Evolutionary conservation across 2,329 filamentous ascomycete genomes (phyloP).

Genomic region (Cyphellophora attinorum): DNA sequence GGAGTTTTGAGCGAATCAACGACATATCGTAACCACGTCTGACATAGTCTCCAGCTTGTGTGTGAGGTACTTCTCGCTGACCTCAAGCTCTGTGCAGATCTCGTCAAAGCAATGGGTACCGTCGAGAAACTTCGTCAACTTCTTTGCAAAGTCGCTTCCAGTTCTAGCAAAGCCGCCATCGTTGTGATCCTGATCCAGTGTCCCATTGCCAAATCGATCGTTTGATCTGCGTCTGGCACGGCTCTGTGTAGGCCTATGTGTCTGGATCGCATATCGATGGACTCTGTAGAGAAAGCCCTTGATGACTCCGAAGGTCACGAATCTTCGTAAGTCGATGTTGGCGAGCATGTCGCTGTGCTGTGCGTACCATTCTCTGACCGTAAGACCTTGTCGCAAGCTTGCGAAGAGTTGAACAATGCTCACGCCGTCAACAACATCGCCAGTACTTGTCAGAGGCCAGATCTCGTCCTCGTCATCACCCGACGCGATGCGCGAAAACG

Average conservation of each 20-base stretch:
- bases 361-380: slow-evolving; percentile 79
- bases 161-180: slow-evolving; percentile 5
- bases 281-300: slow-evolving; percentile 90
- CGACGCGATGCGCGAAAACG: slow-evolving; percentile 4
- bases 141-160: slow-evolving; percentile 2
- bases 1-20: slow-evolving; percentile 22
- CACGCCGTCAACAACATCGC: slow-evolving; percentile 30
- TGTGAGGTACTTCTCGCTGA: slow-evolving; percentile 37
- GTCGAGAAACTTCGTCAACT: slow-evolving; percentile 33
- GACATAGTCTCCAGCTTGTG: slow-evolving; percentile 26
- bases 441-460: slow-evolving; percentile 31
- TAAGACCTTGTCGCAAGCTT: slow-evolving; percentile 70
- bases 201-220: not conserved
- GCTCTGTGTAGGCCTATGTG: slow-evolving; percentile 16
- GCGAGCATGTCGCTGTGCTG: slow-evolving; percentile 62
- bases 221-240: not conserved
- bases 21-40: slow-evolving; percentile 37
- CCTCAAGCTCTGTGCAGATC: slow-evolving; percentile 40
- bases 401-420: slow-evolving; percentile 72
- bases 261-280: slow-evolving; percentile 72
- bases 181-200: slow-evolving; percentile 1
- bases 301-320: slow-evolving; percentile 93
- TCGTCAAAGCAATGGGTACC: slow-evolving; percentile 41
- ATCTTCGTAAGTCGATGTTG: slow-evolving; percentile 76
- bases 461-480: slow-evolving; percentile 19